Evolutionary conservation across 805 yeast species (phyloP), one percentile per base, ranked within the genome.

Genomic region (Komagataella pastoris): DNA sequence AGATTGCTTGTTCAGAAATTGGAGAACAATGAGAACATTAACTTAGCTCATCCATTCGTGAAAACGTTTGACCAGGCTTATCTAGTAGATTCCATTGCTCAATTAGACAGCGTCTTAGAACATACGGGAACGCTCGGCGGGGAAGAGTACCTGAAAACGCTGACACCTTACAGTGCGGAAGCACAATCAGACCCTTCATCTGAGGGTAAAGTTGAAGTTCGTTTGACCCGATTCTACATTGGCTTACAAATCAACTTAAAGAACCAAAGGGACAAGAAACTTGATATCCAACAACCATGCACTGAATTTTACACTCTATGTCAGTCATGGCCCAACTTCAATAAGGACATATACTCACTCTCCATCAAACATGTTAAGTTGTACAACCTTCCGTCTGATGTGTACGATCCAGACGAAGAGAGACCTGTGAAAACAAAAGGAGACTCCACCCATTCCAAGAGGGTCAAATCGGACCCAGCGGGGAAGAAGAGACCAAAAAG

Each of bases 201-300:
- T 21, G 23, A 52, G 5, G 52, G 47, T 30, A 58, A 57, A 51
- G 57, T 56, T 7, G 55, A 70, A 51, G 67, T 87, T 10, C 83
- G 81, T 62, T 64, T 89, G 3, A 83, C 95, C 17, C 83, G 86
- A 48, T 70, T 89, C 54, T 93, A 78, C 65, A 79, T 93, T 59
- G 99, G 98, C 0, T 67, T 93, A 48, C 82, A 76, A 17, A 65
- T 84, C 17, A 74, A 65, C 54, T 68, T 68, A 44, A 73, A 76
- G 50, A 80, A 77, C 21, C 47, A 46, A n/a, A 76, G 76, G 43
- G 77, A 73, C 49, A 77, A 79, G 69, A 78, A 81, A 58, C 74
- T 90, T 58, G 96, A 89, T 64, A 83, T 91, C 53, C 95, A 85
- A 59, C 77, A 81, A 56, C 96, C 96, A 17, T 90, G 98, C 63